Evolutionary conservation across 1,284 basidiomycete species (phyloP), one percentile per base, ranked within the genome.

Genomic region (Apiotrichum akiyoshidainum): DNA sequence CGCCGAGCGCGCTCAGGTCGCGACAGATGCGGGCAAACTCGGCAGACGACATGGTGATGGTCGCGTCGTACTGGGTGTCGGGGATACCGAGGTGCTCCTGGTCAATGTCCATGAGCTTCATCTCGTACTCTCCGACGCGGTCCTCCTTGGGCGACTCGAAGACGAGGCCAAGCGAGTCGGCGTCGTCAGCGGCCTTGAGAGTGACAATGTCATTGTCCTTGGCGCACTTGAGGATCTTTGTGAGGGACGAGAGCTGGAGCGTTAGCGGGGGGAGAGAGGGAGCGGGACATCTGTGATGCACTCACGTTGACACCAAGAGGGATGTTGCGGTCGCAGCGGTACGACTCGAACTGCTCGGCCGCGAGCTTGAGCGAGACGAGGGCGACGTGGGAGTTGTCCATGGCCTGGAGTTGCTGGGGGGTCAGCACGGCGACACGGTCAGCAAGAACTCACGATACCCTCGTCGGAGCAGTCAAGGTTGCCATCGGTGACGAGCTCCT

Each of bases 61-160:
- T 88, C 19, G 92, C 92, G 71, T 99, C 95, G 78, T 99, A 99
- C 63, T 94, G 89, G 3, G 96, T 99, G 68, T 98, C 93, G n/a
- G 96, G 96, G 69, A 99, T 98, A 53, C 90, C 90, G 55, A 99
- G 88, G 58, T 87, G 88, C 79, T 99, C 96, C 39, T 89, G 83
- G 78, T 99, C 95, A 71, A 99, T 99, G 73, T 99, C 96, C 94
- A 99, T 98, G 56, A 99, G 86, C 79, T 98, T 99, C 87, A 99
- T 92, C 71, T 97, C 94, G 80, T 98, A 99, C 76, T 99, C 92
- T 26, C 92, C 93, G 55, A 99, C 88, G 57, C 96, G 87, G 78
- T 98, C 95, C 12, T 89, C 86, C 78, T 88, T 88, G 72, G 88
- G 88, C 17, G 90, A 89, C 76, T 99, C 93, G 75, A 96, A 99